Evolutionary conservation across 768 basidiomycete species (phyloP), one percentile per base, ranked within the genome.

Genomic region (Boletus sensibilis): DNA sequence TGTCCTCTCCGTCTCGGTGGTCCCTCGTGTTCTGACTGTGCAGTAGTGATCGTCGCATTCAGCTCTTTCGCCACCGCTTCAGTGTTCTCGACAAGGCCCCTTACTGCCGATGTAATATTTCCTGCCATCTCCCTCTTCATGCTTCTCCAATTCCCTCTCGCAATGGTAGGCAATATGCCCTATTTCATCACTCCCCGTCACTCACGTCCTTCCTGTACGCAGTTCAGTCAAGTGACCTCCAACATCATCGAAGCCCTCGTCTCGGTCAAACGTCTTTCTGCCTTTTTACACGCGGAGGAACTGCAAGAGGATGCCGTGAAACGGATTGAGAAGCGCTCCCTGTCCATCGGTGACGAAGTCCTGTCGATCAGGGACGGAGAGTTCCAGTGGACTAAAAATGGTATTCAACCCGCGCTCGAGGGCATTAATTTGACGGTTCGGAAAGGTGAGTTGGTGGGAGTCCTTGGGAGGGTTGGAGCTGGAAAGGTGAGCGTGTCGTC

Each of bases 91-190:
- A 70, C 79, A 1, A 79, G 69, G 29, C 91, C 94, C 4, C 72
- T 98, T 2, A 98, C 96, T 0, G 83, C 89, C 0, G 94, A 97
- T 59, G 76, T 93, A 49, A 95, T 98, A 60, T 98, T 98, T 80
- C 96, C 96, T n/a, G 86, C 92, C 0, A 94, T 98, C 58, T 88
- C 92, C 0, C 74, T 95, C 31, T 95, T 94, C 75, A 87, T 91
- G 84, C 77, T 96, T 0, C 75, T 96, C 31, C 85, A 88, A 55
- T 94, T 94, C 73, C 93, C 93, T 1, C 76, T 95, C 23, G 88
- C 83, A 3, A 90, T 92, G 89, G 88, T 88, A 68, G 38, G 77
- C 67, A 6, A 38, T 40, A 14, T 3, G 0, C 2, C 0, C 1
- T 14, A 18, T 50, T 40, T 11, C 1, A 42, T 50, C 38, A 18